These are phyloP conservation scores for Naematelia aurantialba DNA, from an alignment of 768 basidiomycete species.

Conservation along the genomic window DNA sequence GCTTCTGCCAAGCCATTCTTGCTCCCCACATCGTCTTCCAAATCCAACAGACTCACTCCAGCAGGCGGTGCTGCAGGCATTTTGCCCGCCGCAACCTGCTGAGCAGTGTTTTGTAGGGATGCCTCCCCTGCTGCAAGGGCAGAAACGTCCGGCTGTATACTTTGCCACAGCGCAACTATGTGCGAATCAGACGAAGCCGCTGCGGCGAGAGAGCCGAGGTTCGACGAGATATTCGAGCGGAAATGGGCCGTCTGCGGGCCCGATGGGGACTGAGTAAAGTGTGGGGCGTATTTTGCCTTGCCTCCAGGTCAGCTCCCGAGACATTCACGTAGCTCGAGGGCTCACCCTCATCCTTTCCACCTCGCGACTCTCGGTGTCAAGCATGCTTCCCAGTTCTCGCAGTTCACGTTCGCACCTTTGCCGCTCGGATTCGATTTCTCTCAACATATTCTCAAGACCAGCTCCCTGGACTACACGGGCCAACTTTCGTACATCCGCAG, in stretches of 20 bases:
- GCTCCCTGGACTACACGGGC: constrained; percentile 56
- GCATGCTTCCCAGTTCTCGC: constrained; percentile 60
- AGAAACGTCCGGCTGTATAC: constrained; percentile 63
- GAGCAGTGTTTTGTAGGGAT: constrained; percentile 47
- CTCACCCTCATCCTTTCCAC: constrained; percentile 74
- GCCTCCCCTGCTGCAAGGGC: constrained; percentile 56
- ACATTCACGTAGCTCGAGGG: background rate
- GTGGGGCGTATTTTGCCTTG: constrained; percentile 65
- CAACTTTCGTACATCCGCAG: constrained; percentile 38
- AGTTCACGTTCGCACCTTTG: constrained; percentile 58
- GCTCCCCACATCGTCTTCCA: constrained; percentile 61
- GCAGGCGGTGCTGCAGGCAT: constrained; percentile 47
- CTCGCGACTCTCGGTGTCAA: constrained; percentile 78
- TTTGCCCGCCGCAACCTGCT: constrained; percentile 54
- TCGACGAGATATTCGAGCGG: constrained; percentile 74
- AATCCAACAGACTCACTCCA: constrained; percentile 62
- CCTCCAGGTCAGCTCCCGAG: background rate
- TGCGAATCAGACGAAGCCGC: constrained; percentile 76
- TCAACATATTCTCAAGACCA: constrained; percentile 68
- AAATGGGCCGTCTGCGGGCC: constrained; percentile 66
- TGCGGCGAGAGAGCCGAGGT: constrained; percentile 66
- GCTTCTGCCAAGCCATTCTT: constrained; percentile 55
- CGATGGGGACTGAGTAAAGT: constrained; percentile 82
- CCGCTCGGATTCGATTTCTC: constrained; percentile 67
- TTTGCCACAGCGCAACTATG: constrained; percentile 68